Evolutionary conservation across 768 basidiomycete genomes (phyloP).

Genomic region (Boletales sp.): DNA sequence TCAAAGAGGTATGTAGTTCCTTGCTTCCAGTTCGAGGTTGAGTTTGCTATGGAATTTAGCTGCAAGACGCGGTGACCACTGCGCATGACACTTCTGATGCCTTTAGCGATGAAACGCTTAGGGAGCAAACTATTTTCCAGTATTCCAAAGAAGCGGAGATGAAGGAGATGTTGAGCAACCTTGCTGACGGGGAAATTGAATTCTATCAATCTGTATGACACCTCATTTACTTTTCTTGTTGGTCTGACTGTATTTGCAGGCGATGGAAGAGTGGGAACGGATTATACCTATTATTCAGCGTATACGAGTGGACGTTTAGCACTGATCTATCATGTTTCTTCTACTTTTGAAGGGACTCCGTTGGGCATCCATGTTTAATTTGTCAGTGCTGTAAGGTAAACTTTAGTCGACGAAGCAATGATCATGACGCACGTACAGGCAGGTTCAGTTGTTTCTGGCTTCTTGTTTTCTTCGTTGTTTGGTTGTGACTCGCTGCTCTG

Average conservation of each 20-base stretch:
- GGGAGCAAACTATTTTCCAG: conserved; percentile 90
- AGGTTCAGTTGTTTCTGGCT: neutral
- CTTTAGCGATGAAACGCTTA: conserved; percentile 91
- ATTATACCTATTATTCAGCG: conserved; percentile 92
- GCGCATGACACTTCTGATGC: conserved; percentile 95
- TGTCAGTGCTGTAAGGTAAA: neutral
- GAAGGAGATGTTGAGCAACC: conserved; percentile 88
- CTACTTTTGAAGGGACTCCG: conserved; percentile 9
- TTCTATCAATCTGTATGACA: conserved; percentile 79
- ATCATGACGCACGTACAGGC: neutral
- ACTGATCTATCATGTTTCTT: conserved; percentile 18
- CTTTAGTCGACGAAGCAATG: neutral
- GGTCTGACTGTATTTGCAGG: conserved; percentile 38
- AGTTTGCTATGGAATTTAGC: conserved; percentile 40
- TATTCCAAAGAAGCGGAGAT: conserved; percentile 90
- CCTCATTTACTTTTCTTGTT: neutral
- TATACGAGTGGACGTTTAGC: conserved; percentile 87
- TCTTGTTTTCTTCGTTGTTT: conserved; percentile 10
- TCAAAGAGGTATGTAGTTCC: conserved; percentile 73
- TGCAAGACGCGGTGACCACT: conserved; percentile 93
- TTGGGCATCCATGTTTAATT: conserved; percentile 4
- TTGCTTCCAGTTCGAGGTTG: neutral
- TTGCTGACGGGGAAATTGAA: conserved; percentile 94
- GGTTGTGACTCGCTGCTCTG: conserved; percentile 2
- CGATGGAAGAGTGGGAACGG: conserved; percentile 97